These are phyloP conservation scores for Potentilla sterilis DNA, from an alignment of 306 rosid genomes.

Conservation along the genomic window DNA sequence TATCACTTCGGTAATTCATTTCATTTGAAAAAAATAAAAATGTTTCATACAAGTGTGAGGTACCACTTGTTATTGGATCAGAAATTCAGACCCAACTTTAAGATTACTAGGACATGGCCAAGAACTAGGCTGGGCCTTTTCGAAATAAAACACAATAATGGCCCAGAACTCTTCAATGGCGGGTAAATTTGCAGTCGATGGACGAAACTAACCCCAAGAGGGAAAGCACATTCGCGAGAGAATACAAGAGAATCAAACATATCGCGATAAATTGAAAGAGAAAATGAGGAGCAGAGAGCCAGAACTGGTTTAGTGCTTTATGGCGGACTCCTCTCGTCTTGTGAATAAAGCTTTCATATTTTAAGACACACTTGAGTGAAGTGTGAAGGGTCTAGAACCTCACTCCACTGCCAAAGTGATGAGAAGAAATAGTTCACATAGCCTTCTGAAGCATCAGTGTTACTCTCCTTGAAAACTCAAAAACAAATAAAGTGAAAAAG, in stretches of 20 bases:
- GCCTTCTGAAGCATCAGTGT: constrained; percentile 50
- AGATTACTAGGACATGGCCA: background rate
- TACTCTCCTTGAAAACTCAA: constrained; percentile 22
- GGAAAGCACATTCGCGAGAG: background rate
- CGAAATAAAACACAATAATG: background rate
- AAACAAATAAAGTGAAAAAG: constrained; percentile 35
- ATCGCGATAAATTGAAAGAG: constrained; percentile 18
- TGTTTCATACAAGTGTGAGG: too few relatives aligned
- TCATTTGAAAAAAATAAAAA: too few relatives aligned
- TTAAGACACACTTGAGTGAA: background rate
- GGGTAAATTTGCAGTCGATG: background rate
- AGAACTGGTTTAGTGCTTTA: constrained; percentile 14
- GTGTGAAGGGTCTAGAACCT: constrained; percentile 25
- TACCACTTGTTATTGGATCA: too few relatives aligned
- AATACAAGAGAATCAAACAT: background rate
- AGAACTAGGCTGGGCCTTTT: background rate
- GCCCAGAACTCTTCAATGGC: background rate
- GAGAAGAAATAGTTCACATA: constrained; percentile 21
- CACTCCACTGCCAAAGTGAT: constrained; percentile 43
- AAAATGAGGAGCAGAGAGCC: background rate
- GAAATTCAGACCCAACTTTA: background rate
- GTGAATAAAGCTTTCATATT: constrained; percentile 28
- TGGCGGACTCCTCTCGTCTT: constrained; percentile 23
- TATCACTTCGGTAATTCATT: too few relatives aligned
- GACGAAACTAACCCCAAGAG: constrained; percentile 1